Percentiles rank a stretch among this genome's conserved stretches.
Conservation (phyloP, 176 grass and related monocot genomes). For the Elymus sibiricus region DNA sequence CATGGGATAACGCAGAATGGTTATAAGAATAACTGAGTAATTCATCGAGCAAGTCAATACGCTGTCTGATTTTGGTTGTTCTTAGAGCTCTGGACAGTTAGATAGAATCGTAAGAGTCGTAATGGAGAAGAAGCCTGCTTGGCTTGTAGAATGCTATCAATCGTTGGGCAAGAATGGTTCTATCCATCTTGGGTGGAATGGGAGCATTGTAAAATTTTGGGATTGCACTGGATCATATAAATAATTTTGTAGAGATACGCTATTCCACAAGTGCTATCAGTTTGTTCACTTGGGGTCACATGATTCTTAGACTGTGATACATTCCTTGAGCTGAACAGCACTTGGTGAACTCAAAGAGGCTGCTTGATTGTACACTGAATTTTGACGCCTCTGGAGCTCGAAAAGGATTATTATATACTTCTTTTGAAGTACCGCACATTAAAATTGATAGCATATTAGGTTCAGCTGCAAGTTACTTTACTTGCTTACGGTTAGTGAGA, state of each 20-base stretch:
- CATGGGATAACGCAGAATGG: neutral
- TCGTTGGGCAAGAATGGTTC: neutral
- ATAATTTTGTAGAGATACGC: neutral
- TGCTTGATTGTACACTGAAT: slow-evolving; percentile 14
- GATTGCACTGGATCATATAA: neutral
- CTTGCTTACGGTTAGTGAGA: neutral
- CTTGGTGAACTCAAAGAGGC: neutral
- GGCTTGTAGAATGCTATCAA: neutral
- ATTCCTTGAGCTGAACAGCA: neutral
- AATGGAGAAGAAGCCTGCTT: neutral
- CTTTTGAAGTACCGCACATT: slow-evolving; percentile 1
- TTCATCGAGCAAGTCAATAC: neutral
- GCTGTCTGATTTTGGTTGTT: neutral
- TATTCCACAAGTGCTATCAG: neutral
- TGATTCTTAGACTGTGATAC: neutral
- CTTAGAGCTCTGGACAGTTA: neutral
- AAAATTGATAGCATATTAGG: neutral
- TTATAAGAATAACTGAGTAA: neutral
- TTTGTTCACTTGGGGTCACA: neutral
- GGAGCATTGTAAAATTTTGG: neutral
- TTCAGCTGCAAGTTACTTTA: slow-evolving; percentile 4
- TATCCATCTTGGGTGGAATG: neutral
- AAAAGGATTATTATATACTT: neutral
- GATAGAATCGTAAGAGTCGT: neutral
- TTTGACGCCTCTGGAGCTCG: neutral